Evolutionary conservation across 1,284 basidiomycete genomes (phyloP).

Genomic region (Papiliotrema flavescens): DNA sequence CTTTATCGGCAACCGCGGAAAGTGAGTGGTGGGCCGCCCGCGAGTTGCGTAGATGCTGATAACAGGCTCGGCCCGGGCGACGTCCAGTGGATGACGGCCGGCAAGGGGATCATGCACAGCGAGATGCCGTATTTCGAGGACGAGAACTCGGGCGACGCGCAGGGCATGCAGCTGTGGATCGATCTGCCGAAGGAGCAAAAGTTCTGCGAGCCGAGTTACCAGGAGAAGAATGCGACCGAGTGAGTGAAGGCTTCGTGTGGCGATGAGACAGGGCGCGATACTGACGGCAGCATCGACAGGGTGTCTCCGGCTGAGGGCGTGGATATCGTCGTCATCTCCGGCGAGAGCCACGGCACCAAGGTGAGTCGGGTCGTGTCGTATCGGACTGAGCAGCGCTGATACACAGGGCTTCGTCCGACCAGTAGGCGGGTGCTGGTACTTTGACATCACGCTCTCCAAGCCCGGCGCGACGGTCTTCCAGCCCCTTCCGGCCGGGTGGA

Average conservation of each 20-base stretch:
- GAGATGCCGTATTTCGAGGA: constrained; percentile 83
- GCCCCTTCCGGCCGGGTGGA: constrained; percentile 78
- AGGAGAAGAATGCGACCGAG: constrained; percentile 51
- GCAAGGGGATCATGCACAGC: constrained; percentile 64
- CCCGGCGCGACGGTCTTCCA: constrained; percentile 73
- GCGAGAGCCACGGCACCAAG: constrained; percentile 73
- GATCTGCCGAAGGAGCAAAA: constrained; percentile 86
- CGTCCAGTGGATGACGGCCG: constrained; percentile 94
- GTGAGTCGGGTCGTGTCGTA: constrained; percentile 14
- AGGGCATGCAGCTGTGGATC: constrained; percentile 88
- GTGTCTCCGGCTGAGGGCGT: constrained; percentile 70
- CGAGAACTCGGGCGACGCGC: constrained; percentile 29
- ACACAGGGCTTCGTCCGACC: constrained; percentile 75
- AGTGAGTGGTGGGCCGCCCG: constrained; percentile 17
- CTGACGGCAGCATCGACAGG: constrained; percentile 59
- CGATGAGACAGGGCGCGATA: not conserved
- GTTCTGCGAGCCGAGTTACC: constrained; percentile 61
- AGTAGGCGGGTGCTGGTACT: constrained; percentile 89
- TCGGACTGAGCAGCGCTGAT: not conserved
- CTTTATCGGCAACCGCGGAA: constrained; percentile 78
- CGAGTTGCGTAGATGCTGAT: not conserved
- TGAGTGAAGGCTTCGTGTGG: constrained; percentile 44
- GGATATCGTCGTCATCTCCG: constrained; percentile 80
- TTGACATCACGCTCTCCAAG: constrained; percentile 71
- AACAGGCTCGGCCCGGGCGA: constrained; percentile 71